phyloP scores from a whole-genome alignment of 2,329 filamentous ascomycete genomes.

The Aaosphaeria pasadenensis region DNA sequence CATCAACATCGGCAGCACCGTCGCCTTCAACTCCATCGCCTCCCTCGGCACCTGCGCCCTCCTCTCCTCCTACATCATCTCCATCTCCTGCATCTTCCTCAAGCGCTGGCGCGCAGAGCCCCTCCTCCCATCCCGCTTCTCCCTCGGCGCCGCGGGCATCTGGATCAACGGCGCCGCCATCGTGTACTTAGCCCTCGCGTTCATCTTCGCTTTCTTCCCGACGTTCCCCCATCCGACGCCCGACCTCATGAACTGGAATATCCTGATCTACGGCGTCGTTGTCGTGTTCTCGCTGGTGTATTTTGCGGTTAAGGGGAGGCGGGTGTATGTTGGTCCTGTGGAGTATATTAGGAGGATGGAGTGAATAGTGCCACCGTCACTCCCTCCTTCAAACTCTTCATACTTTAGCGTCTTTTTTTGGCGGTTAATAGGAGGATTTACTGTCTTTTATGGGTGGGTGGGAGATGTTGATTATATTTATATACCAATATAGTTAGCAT shows the following conservation, averaged over 20 bases:
- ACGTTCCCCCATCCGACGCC: slow-evolving; percentile 19
- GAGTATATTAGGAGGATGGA: slow-evolving; percentile 4
- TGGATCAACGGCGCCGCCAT: slow-evolving; percentile 42
- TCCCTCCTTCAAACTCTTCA: too few relatives aligned
- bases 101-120: slow-evolving; percentile 41
- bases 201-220: slow-evolving; percentile 48
- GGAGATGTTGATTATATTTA: too few relatives aligned
- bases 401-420: too few relatives aligned
- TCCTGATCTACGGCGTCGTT: slow-evolving; percentile 45
- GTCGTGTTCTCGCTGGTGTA: slow-evolving; percentile 43
- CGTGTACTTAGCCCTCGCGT: slow-evolving; percentile 37
- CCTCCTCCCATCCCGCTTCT: slow-evolving; percentile 44
- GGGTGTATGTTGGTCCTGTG: slow-evolving; percentile 39
- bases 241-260: slow-evolving; percentile 48
- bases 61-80: slow-evolving; percentile 27
- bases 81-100: slow-evolving; percentile 44
- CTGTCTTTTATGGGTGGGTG: too few relatives aligned
- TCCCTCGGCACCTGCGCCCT: slow-evolving; percentile 12
- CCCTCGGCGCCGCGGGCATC: slow-evolving; percentile 43
- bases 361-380: neutral
- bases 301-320: slow-evolving; percentile 40
- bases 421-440: too few relatives aligned
- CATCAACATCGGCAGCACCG: slow-evolving; percentile 44
- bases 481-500: too few relatives aligned
- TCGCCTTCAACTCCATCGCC: slow-evolving; percentile 14